Evolutionary conservation across 2,329 filamentous ascomycete species (phyloP).

Genomic region (Ilyonectria destructans): DNA sequence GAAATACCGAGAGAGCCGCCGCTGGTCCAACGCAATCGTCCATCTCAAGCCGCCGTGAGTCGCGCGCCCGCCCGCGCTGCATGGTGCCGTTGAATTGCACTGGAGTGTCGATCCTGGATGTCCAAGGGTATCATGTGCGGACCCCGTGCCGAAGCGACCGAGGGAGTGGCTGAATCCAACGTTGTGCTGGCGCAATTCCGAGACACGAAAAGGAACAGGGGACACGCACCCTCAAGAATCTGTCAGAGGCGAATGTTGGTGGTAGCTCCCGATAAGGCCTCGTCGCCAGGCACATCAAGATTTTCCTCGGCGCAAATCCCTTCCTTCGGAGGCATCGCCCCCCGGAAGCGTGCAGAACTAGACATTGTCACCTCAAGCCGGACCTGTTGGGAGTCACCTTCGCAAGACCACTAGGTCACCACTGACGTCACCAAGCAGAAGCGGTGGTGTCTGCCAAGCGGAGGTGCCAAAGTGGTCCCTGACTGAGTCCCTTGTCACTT

Average conservation of each 20-base stretch:
- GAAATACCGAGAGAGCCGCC: conserved; percentile 47
- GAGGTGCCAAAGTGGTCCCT: background rate
- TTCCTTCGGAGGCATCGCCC: conserved; percentile 31
- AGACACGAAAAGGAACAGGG: conserved; percentile 33
- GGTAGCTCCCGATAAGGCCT: conserved; percentile 23
- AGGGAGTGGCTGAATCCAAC: conserved; percentile 27
- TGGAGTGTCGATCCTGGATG: conserved; percentile 33
- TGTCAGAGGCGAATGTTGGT: conserved; percentile 25
- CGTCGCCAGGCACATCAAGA: conserved; percentile 17
- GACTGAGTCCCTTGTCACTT: conserved; percentile 21
- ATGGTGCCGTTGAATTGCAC: conserved; percentile 21
- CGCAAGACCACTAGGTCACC: conserved; percentile 19
- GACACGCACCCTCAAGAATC: conserved; percentile 34
- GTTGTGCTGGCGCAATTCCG: conserved; percentile 32
- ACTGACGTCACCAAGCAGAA: conserved; percentile 45
- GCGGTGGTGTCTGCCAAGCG: conserved; percentile 4
- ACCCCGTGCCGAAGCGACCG: conserved; percentile 7
- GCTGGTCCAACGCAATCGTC: conserved; percentile 2
- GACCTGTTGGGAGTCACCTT: conserved; percentile 25
- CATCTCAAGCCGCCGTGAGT: conserved; percentile 21
- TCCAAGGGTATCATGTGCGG: conserved; percentile 6
- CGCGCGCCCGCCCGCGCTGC: conserved; percentile 14
- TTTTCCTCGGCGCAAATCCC: conserved; percentile 31
- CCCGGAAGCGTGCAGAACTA: conserved; percentile 31
- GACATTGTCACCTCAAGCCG: conserved; percentile 27